Conservation (phyloP, 164 flowering plant species). For the Santalum album region DNA sequence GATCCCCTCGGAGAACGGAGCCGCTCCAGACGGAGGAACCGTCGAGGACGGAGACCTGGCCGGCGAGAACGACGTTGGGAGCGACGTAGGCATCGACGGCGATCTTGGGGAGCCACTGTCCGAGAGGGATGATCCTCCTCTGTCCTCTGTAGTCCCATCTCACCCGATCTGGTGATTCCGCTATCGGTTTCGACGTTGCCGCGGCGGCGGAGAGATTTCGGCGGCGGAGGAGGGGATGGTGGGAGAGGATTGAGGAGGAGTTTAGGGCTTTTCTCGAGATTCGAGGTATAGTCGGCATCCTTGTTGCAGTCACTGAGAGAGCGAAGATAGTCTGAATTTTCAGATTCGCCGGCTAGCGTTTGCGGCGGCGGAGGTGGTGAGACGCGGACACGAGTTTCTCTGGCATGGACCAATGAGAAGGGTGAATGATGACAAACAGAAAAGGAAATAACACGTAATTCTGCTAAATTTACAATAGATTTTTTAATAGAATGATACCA, state of each 20-base stretch:
- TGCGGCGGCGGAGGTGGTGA: no score
- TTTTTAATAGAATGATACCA: no score
- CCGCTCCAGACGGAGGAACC: constrained; percentile 97
- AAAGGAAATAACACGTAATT: no score
- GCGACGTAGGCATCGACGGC: constrained; percentile 98
- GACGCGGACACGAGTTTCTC: no score
- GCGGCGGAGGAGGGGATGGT: constrained; percentile 18
- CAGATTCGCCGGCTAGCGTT: no score
- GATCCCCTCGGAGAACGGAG: constrained; percentile 87
- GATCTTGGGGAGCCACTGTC: constrained; percentile 90
- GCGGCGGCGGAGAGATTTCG: constrained; percentile 23
- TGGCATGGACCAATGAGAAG: no score
- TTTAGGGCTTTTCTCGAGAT: constrained; percentile 28
- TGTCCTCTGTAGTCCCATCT: constrained; percentile 98
- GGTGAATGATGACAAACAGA: no score
- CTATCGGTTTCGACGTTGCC: constrained; percentile 12
- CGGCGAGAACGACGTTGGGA: constrained; percentile 92
- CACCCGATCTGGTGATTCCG: constrained; percentile 53
- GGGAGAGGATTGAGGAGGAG: constrained; percentile 11
- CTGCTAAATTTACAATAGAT: no score
- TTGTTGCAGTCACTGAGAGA: background rate
- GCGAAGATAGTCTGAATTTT: background rate
- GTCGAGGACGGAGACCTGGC: constrained; percentile 80
- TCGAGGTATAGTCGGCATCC: constrained; percentile 37
- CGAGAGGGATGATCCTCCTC: constrained; percentile 71